Percentiles rank a stretch among this genome's conserved stretches.
Evolutionary conservation across 169 alveolate species (phyloP).

Genomic region (Cardiosporidium cionae): DNA sequence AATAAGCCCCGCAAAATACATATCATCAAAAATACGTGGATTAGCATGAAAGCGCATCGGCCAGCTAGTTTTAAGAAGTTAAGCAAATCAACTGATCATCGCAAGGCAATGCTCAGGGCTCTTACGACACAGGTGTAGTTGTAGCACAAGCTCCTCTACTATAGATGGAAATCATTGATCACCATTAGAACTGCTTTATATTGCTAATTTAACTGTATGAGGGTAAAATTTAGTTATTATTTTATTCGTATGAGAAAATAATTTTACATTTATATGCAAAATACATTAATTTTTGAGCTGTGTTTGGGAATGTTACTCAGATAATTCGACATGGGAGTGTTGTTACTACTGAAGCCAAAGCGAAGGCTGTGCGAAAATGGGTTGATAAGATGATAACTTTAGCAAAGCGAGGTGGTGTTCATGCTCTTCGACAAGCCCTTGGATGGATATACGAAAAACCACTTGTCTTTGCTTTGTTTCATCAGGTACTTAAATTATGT

Average conservation of each 20-base stretch:
- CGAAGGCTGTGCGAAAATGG: constrained; percentile 13
- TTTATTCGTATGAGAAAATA: too few species aligned
- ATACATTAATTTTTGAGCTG: too few species aligned
- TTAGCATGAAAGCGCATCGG: too few species aligned
- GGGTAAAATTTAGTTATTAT: too few species aligned
- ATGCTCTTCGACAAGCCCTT: constrained; percentile 30
- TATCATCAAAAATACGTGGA: too few species aligned
- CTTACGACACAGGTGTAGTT: background rate
- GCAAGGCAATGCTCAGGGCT: background rate
- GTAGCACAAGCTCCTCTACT: too few species aligned
- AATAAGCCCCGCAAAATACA: too few species aligned
- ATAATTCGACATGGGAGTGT: constrained; percentile 23
- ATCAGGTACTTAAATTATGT: too few species aligned
- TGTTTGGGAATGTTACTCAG: constrained; percentile 17
- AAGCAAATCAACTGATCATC: background rate
- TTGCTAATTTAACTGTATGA: too few species aligned
- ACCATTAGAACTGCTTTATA: too few species aligned
- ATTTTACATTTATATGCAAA: too few species aligned
- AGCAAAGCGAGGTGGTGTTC: constrained; percentile 23
- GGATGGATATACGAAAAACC: constrained; percentile 26
- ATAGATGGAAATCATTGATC: too few species aligned
- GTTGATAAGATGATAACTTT: constrained; percentile 16
- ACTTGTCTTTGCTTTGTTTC: constrained; percentile 11
- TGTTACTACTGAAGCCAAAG: constrained; percentile 23
- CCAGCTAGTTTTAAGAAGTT: background rate